These are phyloP conservation scores for Sugiyamaella japonica DNA, from an alignment of 1,139 yeast genomes.

Conservation along the genomic window DNA sequence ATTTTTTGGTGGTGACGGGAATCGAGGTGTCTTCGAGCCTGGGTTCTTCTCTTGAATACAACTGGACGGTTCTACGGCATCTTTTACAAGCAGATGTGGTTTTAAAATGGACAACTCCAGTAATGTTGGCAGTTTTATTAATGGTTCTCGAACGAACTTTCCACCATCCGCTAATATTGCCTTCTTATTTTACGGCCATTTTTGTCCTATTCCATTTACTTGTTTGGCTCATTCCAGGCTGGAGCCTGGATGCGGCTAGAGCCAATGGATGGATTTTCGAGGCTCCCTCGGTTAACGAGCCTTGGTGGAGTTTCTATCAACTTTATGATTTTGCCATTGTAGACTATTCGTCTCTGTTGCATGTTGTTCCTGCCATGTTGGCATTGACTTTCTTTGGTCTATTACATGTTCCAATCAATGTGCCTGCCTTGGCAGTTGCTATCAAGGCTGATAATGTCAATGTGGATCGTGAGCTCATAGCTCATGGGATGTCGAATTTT, in stretches of 20 bases:
- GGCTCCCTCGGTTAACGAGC: constrained; percentile 63
- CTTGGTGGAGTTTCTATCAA: constrained; percentile 86
- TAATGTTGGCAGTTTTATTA: constrained; percentile 55
- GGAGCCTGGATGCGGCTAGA: constrained; percentile 63
- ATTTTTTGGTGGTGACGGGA: constrained; percentile 85
- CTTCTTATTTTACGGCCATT: constrained; percentile 72
- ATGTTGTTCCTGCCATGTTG: constrained; percentile 86
- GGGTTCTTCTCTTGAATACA: constrained; percentile 70
- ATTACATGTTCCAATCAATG: constrained; percentile 93
- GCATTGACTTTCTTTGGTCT: constrained; percentile 95
- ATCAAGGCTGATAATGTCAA: constrained; percentile 77
- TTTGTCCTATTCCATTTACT: constrained; percentile 68
- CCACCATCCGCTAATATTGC: constrained; percentile 78
- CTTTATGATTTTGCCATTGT: constrained; percentile 69
- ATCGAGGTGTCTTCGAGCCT: constrained; percentile 83
- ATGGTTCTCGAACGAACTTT: constrained; percentile 58
- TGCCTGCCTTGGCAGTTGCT: constrained; percentile 93
- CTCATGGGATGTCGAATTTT: constrained; percentile 92
- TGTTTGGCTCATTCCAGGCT: constrained; percentile 62
- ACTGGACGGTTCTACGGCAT: constrained; percentile 53
- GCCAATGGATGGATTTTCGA: constrained; percentile 80
- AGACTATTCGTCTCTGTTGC: constrained; percentile 66
- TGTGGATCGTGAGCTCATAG: constrained; percentile 88
- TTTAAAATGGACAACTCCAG: constrained; percentile 73
- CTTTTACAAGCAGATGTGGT: constrained; percentile 49